A percentile compares a stretch with the other conserved stretches of the same genome.
These are phyloP conservation scores for Kregervanrija fluxuum DNA, from an alignment of 805 yeast genomes.

Conservation along the genomic window DNA sequence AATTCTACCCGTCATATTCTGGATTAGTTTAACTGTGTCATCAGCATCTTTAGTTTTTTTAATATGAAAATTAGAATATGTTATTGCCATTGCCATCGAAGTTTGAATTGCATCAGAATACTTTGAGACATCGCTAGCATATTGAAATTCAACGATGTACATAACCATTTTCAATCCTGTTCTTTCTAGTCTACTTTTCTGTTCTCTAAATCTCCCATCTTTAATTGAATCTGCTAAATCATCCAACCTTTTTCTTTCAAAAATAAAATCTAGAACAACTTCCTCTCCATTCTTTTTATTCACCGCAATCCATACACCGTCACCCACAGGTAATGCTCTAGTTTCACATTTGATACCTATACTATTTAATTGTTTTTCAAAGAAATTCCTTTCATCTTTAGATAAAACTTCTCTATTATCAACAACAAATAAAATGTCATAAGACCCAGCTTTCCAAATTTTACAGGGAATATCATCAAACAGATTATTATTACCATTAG, in stretches of 20 bases:
- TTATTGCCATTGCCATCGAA: constrained; percentile 61
- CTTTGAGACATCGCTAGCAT: constrained; percentile 34
- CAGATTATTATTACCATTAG: too few species aligned
- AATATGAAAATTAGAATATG: constrained; percentile 58
- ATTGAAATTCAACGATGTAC: constrained; percentile 75
- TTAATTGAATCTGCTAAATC: constrained; percentile 76
- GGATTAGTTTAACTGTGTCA: constrained; percentile 60
- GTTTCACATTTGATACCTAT: constrained; percentile 46
- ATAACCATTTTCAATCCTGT: constrained; percentile 62
- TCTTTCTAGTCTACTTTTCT: constrained; percentile 65
- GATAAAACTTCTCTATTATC: constrained; percentile 83
- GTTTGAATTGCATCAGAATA: constrained; percentile 69
- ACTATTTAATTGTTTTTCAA: constrained; percentile 44
- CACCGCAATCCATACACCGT: constrained; percentile 81
- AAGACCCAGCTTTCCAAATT: constrained; percentile 58
- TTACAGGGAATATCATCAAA: constrained; percentile 29
- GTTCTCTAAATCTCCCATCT: constrained; percentile 88
- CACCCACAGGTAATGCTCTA: constrained; percentile 71
- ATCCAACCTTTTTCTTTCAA: constrained; percentile 85
- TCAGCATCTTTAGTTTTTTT: constrained; percentile 65
- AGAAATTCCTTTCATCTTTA: constrained; percentile 60
- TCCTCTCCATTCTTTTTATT: constrained; percentile 49
- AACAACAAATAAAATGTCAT: constrained; percentile 51
- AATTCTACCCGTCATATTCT: constrained; percentile 40
- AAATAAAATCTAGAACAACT: constrained; percentile 71